Evolutionary conservation across 2,329 filamentous ascomycete genomes (phyloP).

Genomic region (Phyllachora maydis): DNA sequence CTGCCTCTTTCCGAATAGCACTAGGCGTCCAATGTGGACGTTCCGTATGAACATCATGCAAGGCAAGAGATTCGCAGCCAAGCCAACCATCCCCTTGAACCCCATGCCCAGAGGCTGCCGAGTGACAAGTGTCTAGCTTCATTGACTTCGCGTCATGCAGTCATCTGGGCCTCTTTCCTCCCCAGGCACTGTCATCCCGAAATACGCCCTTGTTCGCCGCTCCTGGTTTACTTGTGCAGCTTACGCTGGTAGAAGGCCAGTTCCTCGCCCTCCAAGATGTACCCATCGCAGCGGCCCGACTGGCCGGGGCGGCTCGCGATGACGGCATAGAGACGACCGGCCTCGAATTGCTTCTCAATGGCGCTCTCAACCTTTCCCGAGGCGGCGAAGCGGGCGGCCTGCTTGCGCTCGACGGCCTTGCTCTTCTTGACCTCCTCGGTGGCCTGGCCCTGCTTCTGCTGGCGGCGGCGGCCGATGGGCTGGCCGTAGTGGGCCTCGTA

Average conservation of each 20-base stretch:
- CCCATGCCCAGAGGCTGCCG: no score
- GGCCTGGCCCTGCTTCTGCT: constrained; percentile 54
- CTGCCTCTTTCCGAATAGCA: no score
- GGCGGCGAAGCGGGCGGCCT: constrained; percentile 64
- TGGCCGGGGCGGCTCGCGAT: constrained; percentile 86
- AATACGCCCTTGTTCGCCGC: constrained; percentile 1
- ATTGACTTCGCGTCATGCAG: no score
- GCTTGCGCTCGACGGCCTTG: constrained; percentile 92
- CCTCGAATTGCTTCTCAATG: constrained; percentile 98
- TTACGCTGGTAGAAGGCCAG: constrained; percentile 99
- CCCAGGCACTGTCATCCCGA: constrained; percentile 4
- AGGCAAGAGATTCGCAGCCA: no score
- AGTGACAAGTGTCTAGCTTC: no score
- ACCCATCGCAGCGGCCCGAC: constrained; percentile 90
- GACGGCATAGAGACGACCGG: constrained; percentile 89
- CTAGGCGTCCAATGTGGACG: no score
- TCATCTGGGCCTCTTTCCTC: no score
- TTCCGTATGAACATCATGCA: no score
- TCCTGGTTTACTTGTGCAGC: constrained; percentile 68
- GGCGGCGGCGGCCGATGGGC: constrained; percentile 71
- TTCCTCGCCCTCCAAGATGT: constrained; percentile 98
- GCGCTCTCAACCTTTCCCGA: constrained; percentile 81
- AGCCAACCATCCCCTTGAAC: no score
- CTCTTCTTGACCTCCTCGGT: constrained; percentile 72
- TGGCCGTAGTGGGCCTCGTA: constrained; percentile 99